Percentiles rank a stretch among this genome's conserved stretches.
These are phyloP conservation scores for Taphrina populina DNA, from an alignment of 1,139 yeast genomes.

Conservation along the genomic window DNA sequence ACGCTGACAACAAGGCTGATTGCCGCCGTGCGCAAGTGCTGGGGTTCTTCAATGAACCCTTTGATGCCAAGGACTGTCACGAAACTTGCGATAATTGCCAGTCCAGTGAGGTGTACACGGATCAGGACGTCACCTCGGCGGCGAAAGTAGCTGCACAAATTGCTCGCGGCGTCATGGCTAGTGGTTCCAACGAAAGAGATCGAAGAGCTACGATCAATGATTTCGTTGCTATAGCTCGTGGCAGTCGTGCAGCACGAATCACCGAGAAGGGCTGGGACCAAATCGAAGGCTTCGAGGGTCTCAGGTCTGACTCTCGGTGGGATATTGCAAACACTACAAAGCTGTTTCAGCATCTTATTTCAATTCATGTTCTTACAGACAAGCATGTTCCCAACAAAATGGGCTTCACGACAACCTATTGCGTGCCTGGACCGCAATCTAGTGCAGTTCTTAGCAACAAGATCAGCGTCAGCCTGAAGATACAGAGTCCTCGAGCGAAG, in stretches of 20 bases:
- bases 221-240: slow-evolving; percentile 80
- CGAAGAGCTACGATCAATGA: slow-evolving; percentile 51
- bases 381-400: slow-evolving; percentile 64
- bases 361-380: slow-evolving; percentile 68
- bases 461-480: slow-evolving; percentile 24
- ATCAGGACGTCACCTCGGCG: slow-evolving; percentile 66
- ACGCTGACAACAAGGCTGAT: slow-evolving; percentile 86
- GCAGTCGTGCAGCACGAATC: slow-evolving; percentile 65
- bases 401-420: slow-evolving; percentile 81
- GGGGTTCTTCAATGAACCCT: slow-evolving; percentile 82
- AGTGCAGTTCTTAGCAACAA: slow-evolving; percentile 8
- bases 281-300: slow-evolving; percentile 66
- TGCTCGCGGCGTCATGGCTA: slow-evolving; percentile 57
- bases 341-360: slow-evolving; percentile 71
- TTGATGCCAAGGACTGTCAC: slow-evolving; percentile 64
- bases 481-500: slow-evolving; percentile 21
- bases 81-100: slow-evolving; percentile 85
- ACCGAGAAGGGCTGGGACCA: slow-evolving; percentile 61
- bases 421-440: slow-evolving; percentile 42
- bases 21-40: slow-evolving; percentile 86
- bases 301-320: slow-evolving; percentile 56
- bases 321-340: slow-evolving; percentile 61
- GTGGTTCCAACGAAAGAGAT: slow-evolving; percentile 56
- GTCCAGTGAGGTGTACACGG: slow-evolving; percentile 53
- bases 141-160: slow-evolving; percentile 62